Evolutionary conservation across 768 basidiomycete species (phyloP), one percentile per base, ranked within the genome.

Genomic region (Phlebiopsis flavidoalba): DNA sequence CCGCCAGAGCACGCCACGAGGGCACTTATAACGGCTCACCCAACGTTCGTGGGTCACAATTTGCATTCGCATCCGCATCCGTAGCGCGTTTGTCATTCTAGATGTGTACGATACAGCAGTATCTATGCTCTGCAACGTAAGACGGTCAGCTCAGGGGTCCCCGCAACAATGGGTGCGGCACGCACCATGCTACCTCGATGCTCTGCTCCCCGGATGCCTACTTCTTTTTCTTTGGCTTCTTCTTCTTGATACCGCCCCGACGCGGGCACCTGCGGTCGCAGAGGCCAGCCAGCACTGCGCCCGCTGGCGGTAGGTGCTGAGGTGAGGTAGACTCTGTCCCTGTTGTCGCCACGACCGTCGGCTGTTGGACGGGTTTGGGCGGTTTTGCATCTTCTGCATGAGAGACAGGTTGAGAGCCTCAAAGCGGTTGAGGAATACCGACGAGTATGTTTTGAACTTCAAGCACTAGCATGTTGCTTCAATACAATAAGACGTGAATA

Each of bases 341-440:
- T 17, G 31, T 4, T 17, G 33, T 36, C 15, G 52, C 33, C 14
- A 35, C 21, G 17, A 33, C 11, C 33, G 15, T n/a, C 52, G 21
- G 52, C 33, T 51, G 59, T 46, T 62, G 64, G 43, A 65, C 61
- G 43, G 68, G 69, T 35, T 65, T n/a, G n/a, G 65, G 47, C 66
- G 60, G 68, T 94, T 93, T 70, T 86, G 89, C 87, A 94, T 93
- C 75, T 89, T 90, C 67, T 87, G 83, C 79, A 93, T 89, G 56
- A 97, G 78, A 7, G 89, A 85, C 47, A 90, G 81, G 70, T 96
- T 97, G 62, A 98, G 81, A 7, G 88, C 82, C 74, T 98, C 95
- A 76, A 98, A 98, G 66, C 95, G 90, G 80, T 98, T 97, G 64
- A 98, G 87, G 75, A 93, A 93, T 70, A 96, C 88, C 54, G 91